Percentiles rank a stretch among this genome's conserved stretches.
These are phyloP conservation scores for Aspergillus sclerotioniger DNA, from an alignment of 495 filamentous ascomycete species.

Conservation along the genomic window DNA sequence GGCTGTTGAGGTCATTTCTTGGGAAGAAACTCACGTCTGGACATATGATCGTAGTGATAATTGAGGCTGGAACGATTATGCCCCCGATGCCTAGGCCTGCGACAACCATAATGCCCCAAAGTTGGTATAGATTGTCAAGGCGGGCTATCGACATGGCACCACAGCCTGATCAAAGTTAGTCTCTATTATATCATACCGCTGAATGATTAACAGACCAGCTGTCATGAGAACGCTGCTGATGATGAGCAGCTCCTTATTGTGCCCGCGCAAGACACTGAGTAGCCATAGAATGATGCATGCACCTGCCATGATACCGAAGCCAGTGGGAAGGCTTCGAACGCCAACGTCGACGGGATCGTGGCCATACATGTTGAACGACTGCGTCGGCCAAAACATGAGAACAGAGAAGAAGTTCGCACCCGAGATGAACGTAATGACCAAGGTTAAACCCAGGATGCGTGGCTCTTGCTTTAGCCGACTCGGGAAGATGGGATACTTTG, in stretches of 20 bases:
- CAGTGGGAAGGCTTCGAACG: slow-evolving; percentile 63
- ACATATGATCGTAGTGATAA: slow-evolving; percentile 72
- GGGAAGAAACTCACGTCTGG: slow-evolving; percentile 46
- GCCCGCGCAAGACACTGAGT: slow-evolving; percentile 58
- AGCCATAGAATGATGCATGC: slow-evolving; percentile 62
- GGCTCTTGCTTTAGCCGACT: slow-evolving; percentile 60
- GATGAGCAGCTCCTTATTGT: slow-evolving; percentile 63
- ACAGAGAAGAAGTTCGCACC: slow-evolving; percentile 76
- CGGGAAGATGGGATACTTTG: slow-evolving; percentile 67
- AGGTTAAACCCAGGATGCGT: slow-evolving; percentile 59
- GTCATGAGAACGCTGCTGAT: slow-evolving; percentile 65
- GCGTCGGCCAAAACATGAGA: slow-evolving; percentile 70
- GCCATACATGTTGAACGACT: slow-evolving; percentile 73
- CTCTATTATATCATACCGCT: neutral
- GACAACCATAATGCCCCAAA: slow-evolving; percentile 62
- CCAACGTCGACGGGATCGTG: slow-evolving; percentile 67
- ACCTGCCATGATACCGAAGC: slow-evolving; percentile 60
- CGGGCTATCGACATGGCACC: slow-evolving; percentile 58
- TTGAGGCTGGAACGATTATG: slow-evolving; percentile 69
- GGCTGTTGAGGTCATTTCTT: neutral
- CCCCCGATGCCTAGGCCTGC: slow-evolving; percentile 71
- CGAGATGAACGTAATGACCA: slow-evolving; percentile 71
- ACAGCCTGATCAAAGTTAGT: slow-evolving; percentile 44
- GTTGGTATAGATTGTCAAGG: slow-evolving; percentile 55
- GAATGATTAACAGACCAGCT: slow-evolving; percentile 42